These are phyloP conservation scores for Melastoma malabathricum DNA, from an alignment of 345 rosid species.

Conservation along the genomic window DNA sequence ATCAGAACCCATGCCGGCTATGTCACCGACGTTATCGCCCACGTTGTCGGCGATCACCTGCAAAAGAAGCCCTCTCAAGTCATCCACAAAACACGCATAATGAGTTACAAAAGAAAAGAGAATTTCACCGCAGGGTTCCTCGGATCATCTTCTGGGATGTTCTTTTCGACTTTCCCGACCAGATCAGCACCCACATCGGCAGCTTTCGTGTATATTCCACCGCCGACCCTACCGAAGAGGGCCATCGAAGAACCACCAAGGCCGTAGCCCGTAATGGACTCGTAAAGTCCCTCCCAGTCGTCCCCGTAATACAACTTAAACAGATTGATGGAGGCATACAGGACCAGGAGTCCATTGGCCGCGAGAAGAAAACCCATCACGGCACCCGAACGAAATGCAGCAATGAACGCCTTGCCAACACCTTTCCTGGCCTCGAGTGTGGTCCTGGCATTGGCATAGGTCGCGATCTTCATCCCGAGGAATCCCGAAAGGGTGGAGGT, in stretches of 20 bases:
- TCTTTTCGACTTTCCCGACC: conserved; percentile 52
- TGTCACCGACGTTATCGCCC: conserved; percentile 66
- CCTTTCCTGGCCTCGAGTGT: conserved; percentile 57
- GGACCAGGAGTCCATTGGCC: conserved; percentile 58
- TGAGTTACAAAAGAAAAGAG: background rate
- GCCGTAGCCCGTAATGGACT: conserved; percentile 62
- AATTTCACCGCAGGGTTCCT: conserved; percentile 53
- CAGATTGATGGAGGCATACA: conserved; percentile 33
- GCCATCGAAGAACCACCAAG: conserved; percentile 66
- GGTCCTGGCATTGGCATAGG: conserved; percentile 61
- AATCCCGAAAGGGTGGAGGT: conserved; percentile 59
- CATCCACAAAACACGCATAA: background rate
- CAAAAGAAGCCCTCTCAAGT: background rate
- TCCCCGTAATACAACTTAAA: conserved; percentile 56
- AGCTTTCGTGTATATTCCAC: conserved; percentile 58
- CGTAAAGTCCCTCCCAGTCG: conserved; percentile 66
- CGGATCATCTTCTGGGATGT: conserved; percentile 60
- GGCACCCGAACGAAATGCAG: conserved; percentile 50
- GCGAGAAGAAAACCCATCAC: conserved; percentile 75
- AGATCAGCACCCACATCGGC: conserved; percentile 68
- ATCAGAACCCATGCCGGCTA: conserved; percentile 67
- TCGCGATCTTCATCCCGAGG: conserved; percentile 65
- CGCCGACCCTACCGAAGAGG: conserved; percentile 59
- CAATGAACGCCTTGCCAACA: conserved; percentile 49
- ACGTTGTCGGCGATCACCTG: conserved; percentile 72